Evolutionary conservation across 306 rosid genomes (phyloP), one percentile per base, ranked within the genome.

Genomic region (Cicer pinnatifidum): DNA sequence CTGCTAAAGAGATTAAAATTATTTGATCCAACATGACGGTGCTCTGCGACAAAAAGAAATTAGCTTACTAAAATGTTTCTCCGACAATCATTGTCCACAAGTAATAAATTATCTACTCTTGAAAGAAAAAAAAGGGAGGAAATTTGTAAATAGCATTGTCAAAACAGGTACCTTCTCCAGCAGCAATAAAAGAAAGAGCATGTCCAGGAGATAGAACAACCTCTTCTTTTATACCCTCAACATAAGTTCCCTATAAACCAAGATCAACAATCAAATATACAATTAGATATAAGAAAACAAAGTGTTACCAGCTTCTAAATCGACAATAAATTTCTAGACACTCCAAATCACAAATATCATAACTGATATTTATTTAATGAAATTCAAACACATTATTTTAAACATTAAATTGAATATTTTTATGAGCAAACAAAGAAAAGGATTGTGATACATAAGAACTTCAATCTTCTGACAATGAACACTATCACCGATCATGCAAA

Each of bases 21-120:
- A 83, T 95, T 95, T 1, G 99, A 95, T 81, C 99, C 99, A 81
- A 95, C 97, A 72, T 95, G 99, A 59, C 99, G 99, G 78, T 95
- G 99, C 82, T 95, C 99, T 95, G 97, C 82, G 74, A 81, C 66
- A 75, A 33, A 53, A 53, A 44, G 60, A 61, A 43, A 69, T 9
- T 54, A 61, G 39, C 48, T 71, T 72, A 38, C 60, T 62, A 46
- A 47, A 40, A 69, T 50, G 33, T 75, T 77, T 65, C 39, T 38
- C 20, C 48, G 51, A 13, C 20, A 58, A 70, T 5, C 45, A 33
- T 65, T 58, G 54, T 20, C 62, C 74, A 64, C 48, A 16, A 77
- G 33, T 69, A 54, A 67, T 48, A 57, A 20, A 69, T 9, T 51
- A 52, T 8, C 9, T 1, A 37, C 8, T 61, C n/a, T 37, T 41